A percentile compares a stretch with the other conserved stretches of the same genome.
Conservation (phyloP, 768 basidiomycete species). For the Xerocomellus chrysenteron region DNA sequence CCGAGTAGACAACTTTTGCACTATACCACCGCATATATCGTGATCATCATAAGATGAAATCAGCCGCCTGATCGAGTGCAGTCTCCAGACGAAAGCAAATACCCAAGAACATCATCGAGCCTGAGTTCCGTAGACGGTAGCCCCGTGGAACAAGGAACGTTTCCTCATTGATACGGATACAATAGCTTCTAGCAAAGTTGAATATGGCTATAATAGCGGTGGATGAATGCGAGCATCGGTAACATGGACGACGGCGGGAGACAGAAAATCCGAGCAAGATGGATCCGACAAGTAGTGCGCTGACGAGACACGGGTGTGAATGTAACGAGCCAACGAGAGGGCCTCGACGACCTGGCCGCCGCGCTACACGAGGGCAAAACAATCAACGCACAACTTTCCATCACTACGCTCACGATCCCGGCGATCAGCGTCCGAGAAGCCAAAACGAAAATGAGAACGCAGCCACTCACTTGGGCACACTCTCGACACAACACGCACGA, state of each 20-base stretch:
- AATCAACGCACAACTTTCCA: conserved; percentile 33
- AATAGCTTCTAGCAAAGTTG: conserved; percentile 8
- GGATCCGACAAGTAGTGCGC: no score
- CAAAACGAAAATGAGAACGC: background rate
- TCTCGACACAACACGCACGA: conserved; percentile 37
- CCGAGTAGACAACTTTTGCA: background rate
- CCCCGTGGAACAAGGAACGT: background rate
- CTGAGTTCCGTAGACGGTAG: background rate
- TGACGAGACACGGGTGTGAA: background rate
- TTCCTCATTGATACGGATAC: conserved; percentile 12
- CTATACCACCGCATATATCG: background rate
- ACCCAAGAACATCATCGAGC: background rate
- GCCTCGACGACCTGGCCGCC: no score
- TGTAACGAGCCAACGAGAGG: background rate
- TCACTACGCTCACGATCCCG: conserved; percentile 16
- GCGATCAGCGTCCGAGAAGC: conserved; percentile 8
- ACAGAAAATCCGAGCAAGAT: background rate
- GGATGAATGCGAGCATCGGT: conserved; percentile 6
- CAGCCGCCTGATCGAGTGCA: no score
- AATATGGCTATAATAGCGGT: background rate
- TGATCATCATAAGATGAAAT: background rate
- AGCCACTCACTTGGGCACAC: conserved; percentile 33
- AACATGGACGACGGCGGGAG: background rate
- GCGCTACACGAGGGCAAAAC: conserved; percentile 27
- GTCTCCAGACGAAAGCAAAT: no score